A percentile compares a stretch with the other conserved stretches of the same genome.
These are phyloP conservation scores for Cucurbita ficifolia DNA, from an alignment of 306 rosid genomes.

Conservation along the genomic window DNA sequence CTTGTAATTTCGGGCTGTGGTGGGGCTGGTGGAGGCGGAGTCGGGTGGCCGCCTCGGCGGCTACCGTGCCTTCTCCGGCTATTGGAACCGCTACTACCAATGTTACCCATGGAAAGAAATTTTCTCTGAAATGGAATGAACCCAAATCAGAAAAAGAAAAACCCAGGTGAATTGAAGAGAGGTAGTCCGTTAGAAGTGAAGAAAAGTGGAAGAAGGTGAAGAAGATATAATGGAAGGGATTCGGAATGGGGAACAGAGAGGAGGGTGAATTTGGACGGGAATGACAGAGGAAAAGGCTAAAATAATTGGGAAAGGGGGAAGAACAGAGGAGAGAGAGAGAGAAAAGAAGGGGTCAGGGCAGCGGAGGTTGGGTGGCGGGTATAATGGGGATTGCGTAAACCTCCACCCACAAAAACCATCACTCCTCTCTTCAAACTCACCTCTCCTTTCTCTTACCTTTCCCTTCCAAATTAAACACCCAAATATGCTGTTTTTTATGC, in stretches of 20 bases:
- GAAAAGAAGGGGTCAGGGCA: neutral
- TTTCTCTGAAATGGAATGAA: neutral
- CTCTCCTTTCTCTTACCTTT: too few species aligned
- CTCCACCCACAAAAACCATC: constrained; percentile 49
- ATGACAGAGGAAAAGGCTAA: neutral
- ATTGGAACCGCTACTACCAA: constrained; percentile 36
- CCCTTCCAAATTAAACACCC: too few species aligned
- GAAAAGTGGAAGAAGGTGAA: neutral
- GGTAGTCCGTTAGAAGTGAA: too few species aligned
- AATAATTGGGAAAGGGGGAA: neutral
- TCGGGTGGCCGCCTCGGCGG: constrained; percentile 44
- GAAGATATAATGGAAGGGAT: neutral
- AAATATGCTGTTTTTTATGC: too few species aligned
- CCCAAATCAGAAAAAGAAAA: neutral
- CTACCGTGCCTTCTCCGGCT: constrained; percentile 40
- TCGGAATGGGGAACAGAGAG: too few species aligned
- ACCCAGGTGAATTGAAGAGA: neutral
- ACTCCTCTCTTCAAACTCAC: neutral
- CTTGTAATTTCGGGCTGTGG: constrained; percentile 53
- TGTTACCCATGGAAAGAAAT: constrained; percentile 52
- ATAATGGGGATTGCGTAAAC: constrained; percentile 76
- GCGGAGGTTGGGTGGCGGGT: constrained; percentile 12
- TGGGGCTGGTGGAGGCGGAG: constrained; percentile 41
- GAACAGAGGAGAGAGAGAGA: neutral
- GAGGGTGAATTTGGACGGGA: neutral